A percentile compares a stretch with the other conserved stretches of the same genome.
These are phyloP conservation scores for Colletotrichum sp. DNA, from an alignment of 2,329 filamentous ascomycete species.

Conservation along the genomic window DNA sequence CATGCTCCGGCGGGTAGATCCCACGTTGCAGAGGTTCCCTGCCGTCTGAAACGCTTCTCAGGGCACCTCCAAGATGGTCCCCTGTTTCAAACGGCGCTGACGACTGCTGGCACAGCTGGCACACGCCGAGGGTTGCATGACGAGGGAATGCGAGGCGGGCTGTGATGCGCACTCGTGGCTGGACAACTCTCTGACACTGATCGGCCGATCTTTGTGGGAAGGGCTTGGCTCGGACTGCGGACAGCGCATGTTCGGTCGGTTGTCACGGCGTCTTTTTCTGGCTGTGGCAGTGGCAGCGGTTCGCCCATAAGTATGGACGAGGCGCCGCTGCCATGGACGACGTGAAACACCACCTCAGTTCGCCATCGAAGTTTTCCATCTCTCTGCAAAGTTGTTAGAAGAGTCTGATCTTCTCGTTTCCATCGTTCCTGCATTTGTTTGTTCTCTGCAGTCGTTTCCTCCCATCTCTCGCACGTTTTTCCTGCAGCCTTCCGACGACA, in stretches of 20 bases:
- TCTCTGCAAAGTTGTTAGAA: neutral
- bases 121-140: conserved; percentile 15
- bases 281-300: neutral
- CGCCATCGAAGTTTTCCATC: neutral
- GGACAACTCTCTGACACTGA: neutral
- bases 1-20: neutral
- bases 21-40: neutral
- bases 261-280: neutral
- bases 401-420: neutral
- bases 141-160: neutral
- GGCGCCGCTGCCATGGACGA: neutral
- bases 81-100: conserved; percentile 16
- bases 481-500: neutral
- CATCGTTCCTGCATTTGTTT: neutral
- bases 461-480: neutral
- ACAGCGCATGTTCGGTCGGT: conserved; percentile 6
- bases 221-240: conserved; percentile 12
- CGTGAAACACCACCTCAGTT: conserved; percentile 2
- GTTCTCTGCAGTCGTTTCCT: neutral
- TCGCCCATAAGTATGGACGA: conserved; percentile 17
- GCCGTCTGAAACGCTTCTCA: conserved; percentile 12
- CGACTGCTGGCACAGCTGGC: neutral
- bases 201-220: conserved; percentile 2
- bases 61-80: conserved; percentile 8
- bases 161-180: neutral